Evolutionary conservation across 805 yeast species (phyloP), one percentile per base, ranked within the genome.

Genomic region (Kuraishia piskuri): DNA sequence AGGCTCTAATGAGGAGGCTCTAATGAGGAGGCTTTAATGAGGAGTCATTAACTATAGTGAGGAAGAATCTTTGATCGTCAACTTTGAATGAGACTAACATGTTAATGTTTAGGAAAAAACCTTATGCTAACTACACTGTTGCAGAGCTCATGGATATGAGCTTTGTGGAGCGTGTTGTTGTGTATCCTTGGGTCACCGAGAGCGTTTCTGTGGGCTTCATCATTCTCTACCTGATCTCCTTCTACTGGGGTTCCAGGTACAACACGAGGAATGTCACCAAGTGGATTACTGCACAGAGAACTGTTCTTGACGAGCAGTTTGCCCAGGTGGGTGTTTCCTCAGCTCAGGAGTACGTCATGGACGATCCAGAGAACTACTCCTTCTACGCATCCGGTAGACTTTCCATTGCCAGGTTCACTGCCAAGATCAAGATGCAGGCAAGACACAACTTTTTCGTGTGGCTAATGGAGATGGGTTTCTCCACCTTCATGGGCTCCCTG

Each of bases 301-400:
- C 76, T 1, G 79, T 76, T 9, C 74, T 91, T 55, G 72, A 76
- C 48, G 77, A 78, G 45, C 86, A 91, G 66, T 94, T 94, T 66
- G 80, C 75, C 61, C 90, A 86, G 65, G 91, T 86, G 55, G 96
- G 96, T 57, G 80, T 76, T 37, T 63, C 73, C 6, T 54, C 63
- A 45, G 71, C 69, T 22, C 66, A 73, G 54, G 68, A 81, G 61
- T 74, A 76, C 57, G 73, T 83, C 59, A 77, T 80, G 66, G 95
- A 86, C 63, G 78, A 82, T 50, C 72, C 83, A 23, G 83, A 85
- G 60, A 72, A 76, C 55, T 89, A 69, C 68, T 69, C 74, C 10
- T 74, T 88, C 40, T 94, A 89, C 66, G 96, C 97, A 47, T 79
- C 96, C 54, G 99, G 99, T 57, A 84, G 99, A 68, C 73, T 81